phyloP scores from a whole-genome alignment of 1,284 basidiomycete species.

The Leccinum pachyderme region DNA sequence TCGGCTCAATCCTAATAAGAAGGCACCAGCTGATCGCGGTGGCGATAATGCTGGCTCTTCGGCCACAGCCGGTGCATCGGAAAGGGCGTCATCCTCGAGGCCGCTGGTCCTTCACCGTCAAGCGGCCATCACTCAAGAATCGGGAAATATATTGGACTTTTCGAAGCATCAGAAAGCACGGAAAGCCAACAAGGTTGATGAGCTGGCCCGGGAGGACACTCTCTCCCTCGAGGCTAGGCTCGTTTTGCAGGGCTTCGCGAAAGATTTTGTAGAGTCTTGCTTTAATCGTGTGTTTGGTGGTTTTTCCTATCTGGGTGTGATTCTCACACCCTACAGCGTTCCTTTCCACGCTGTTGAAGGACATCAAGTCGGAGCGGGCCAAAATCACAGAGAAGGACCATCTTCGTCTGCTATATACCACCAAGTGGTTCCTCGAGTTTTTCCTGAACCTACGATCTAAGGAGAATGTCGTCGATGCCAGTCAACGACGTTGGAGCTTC shows the following conservation, averaged over 20 bases:
- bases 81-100: conserved; percentile 38
- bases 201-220: conserved; percentile 69
- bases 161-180: conserved; percentile 66
- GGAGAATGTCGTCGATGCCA: conserved; percentile 36
- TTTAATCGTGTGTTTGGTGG: conserved; percentile 78
- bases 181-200: conserved; percentile 68
- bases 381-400: conserved; percentile 92
- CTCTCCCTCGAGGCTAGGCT: conserved; percentile 71
- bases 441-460: conserved; percentile 63
- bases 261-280: conserved; percentile 72
- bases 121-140: conserved; percentile 72
- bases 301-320: conserved; percentile 3
- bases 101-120: conserved; percentile 79
- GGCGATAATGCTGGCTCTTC: conserved; percentile 34
- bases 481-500: conserved; percentile 55
- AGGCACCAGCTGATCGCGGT: conserved; percentile 26
- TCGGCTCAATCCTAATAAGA: conserved; percentile 58
- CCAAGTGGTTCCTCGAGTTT: conserved; percentile 88
- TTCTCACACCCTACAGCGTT: conserved; percentile 56
- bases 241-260: conserved; percentile 66
- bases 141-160: conserved; percentile 76
- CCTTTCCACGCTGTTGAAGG: conserved; percentile 80
- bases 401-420: conserved; percentile 77
- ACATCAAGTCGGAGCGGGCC: conserved; percentile 86
- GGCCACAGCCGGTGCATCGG: conserved; percentile 26